Evolutionary conservation across 208 protist genomes (phyloP).

Genomic region (Acanthamoeba divionensis): DNA sequence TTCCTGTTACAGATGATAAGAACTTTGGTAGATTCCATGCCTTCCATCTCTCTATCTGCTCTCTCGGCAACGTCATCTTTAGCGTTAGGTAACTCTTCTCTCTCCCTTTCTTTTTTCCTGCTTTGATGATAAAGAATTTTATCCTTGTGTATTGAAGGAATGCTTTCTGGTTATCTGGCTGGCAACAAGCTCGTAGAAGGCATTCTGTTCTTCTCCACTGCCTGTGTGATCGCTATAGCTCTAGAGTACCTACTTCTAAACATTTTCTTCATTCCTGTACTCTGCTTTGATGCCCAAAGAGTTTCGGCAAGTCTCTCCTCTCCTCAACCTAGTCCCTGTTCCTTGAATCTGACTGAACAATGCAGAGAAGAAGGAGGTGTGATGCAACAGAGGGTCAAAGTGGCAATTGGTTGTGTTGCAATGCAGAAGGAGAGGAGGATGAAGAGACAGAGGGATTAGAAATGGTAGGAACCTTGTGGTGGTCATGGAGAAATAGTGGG

Average conservation of each 20-base stretch:
- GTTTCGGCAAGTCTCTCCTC: not conserved
- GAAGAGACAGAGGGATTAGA: too few relatives aligned
- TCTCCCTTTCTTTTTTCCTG: not conserved
- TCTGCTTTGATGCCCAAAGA: not conserved
- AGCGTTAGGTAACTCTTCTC: not conserved
- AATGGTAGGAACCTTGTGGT: too few relatives aligned
- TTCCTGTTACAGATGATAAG: not conserved
- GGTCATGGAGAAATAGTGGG: too few relatives aligned
- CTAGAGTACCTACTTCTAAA: not conserved
- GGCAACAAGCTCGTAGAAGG: not conserved
- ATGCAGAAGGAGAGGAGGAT: too few relatives aligned
- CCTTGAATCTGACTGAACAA: not conserved
- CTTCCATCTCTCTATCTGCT: not conserved
- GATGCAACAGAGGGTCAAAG: not conserved
- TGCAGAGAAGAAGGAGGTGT: not conserved
- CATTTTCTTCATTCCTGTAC: not conserved
- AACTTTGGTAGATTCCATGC: slow-evolving; percentile 1
- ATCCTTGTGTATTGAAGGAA: not conserved
- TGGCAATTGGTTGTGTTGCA: too few relatives aligned
- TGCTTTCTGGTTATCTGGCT: not conserved
- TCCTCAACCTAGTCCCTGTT: not conserved
- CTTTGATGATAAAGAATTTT: not conserved
- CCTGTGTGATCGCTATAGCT: not conserved
- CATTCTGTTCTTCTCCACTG: not conserved
- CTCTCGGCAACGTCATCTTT: slow-evolving; percentile 1